A percentile compares a stretch with the other conserved stretches of the same genome.
Evolutionary conservation across 2,329 filamentous ascomycete species (phyloP).

Genomic region (Xylariaceae sp.): DNA sequence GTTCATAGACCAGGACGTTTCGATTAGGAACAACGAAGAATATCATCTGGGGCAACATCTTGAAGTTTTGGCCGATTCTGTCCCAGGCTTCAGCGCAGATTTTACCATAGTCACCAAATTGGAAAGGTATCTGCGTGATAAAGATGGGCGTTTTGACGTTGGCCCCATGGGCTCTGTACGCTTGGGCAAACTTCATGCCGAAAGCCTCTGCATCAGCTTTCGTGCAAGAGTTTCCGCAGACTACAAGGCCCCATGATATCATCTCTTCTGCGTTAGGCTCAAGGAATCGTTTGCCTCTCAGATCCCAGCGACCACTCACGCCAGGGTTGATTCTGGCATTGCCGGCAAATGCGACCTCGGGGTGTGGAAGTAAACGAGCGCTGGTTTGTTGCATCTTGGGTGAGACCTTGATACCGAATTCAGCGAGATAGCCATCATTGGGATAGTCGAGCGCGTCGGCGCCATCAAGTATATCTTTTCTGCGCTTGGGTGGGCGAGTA

Average conservation of each 20-base stretch:
- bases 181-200: conserved; percentile 37
- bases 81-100: conserved; percentile 53
- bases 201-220: conserved; percentile 57
- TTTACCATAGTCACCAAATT: conserved; percentile 42
- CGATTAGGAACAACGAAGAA: conserved; percentile 71
- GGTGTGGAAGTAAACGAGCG: conserved; percentile 65
- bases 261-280: conserved; percentile 57
- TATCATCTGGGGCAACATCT: conserved; percentile 64
- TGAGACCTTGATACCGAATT: conserved; percentile 70
- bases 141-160: conserved; percentile 34
- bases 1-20: conserved; percentile 67
- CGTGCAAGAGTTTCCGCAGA: conserved; percentile 52
- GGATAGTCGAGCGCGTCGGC: conserved; percentile 62
- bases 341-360: conserved; percentile 61
- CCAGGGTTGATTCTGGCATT: conserved; percentile 54
- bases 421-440: conserved; percentile 61
- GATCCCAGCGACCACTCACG: conserved; percentile 74
- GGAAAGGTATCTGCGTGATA: conserved; percentile 33
- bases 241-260: conserved; percentile 68
- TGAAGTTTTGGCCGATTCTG: conserved; percentile 46
- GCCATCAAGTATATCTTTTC: conserved; percentile 60
- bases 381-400: conserved; percentile 58
- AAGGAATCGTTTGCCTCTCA: conserved; percentile 75
- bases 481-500: conserved; percentile 65
- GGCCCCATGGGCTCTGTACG: conserved; percentile 48